Evolutionary conservation across 805 yeast species (phyloP), one percentile per base, ranked within the genome.

Genomic region (Ogataea kodamae): DNA sequence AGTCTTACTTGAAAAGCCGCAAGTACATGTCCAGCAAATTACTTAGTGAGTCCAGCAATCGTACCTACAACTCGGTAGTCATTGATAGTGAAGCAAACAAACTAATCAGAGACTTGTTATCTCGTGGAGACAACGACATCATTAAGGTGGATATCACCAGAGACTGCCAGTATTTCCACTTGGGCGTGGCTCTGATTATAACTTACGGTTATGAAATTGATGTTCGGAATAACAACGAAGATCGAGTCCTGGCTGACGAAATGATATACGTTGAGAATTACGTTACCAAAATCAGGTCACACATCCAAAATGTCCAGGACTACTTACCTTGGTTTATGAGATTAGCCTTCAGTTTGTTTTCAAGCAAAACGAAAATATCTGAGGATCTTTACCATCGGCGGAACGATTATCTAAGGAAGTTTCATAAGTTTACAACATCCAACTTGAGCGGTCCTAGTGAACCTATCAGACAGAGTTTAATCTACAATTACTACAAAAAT

Each of bases 281-380:
- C 27, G 78, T 79, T 36, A 73, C 77, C 22, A 65, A 70, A 28
- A 62, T 74, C 34, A 61, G 87, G 39, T 76, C 83, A 0, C 78
- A 76, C 31, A 58, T 72, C 5, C 68, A 78, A 5, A 75, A 78
- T 48, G 46, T 65, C 9, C 72, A 68, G 43, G 84, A 79, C 46
- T 74, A 67, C 43, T 46, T 78, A 13, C 79, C 81, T 0, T 12
- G 26, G 13, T 25, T 64, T 0, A 41, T 74, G 10, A 57, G 78
- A 37, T 23, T 29, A 4, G 15, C 59, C 0, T 28, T 49, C 23
- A 38, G 39, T 9, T 8, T 43, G 1, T 38, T 46, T 30, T 35
- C 45, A 1, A 26, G 25, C 16, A 48, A 49, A 9, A 35, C 43
- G 5, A 10, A 21, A 1, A 33, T 49, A 3, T 43, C 58, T 1